Conservation (phyloP, 192 early-diverging fungal species). For the Entomortierella lignicola region DNA sequence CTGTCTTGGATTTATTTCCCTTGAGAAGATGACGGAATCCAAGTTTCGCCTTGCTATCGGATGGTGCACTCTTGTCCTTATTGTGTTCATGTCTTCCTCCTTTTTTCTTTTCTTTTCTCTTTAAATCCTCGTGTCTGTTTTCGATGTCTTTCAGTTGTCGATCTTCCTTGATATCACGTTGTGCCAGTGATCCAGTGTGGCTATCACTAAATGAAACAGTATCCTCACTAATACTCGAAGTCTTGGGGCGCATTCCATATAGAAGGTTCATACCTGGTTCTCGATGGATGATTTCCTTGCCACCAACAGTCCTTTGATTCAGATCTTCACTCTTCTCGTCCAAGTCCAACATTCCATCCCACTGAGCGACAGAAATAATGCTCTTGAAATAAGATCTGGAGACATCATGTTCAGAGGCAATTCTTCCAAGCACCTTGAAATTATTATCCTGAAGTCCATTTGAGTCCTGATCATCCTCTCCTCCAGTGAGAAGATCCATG, state of each 20-base stretch:
- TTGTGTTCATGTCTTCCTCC: not conserved
- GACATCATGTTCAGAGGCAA: constrained; percentile 27
- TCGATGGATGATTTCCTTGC: too few relatives aligned
- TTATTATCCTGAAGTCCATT: not conserved
- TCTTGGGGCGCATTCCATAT: constrained; percentile 28
- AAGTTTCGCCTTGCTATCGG: not conserved
- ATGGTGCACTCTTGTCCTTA: not conserved
- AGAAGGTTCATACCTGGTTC: constrained; percentile 19
- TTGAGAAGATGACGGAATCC: too few relatives aligned
- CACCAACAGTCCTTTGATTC: too few relatives aligned
- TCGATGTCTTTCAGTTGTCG: too few relatives aligned
- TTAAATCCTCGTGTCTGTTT: too few relatives aligned
- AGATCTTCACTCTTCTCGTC: not conserved
- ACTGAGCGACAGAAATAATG: constrained; percentile 17
- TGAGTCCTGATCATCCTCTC: not conserved
- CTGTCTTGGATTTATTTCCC: too few relatives aligned
- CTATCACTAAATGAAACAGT: too few relatives aligned
- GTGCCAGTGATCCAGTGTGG: too few relatives aligned
- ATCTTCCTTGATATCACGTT: too few relatives aligned
- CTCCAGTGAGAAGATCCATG: constrained; percentile 27
- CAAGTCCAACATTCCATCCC: constrained; percentile 24
- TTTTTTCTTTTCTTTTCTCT: too few relatives aligned
- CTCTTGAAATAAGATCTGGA: not conserved
- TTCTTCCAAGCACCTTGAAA: constrained; percentile 14
- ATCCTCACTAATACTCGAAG: not conserved